Conservation (phyloP, 192 early-diverging fungal genomes). For the Backusella mclennaniae region DNA sequence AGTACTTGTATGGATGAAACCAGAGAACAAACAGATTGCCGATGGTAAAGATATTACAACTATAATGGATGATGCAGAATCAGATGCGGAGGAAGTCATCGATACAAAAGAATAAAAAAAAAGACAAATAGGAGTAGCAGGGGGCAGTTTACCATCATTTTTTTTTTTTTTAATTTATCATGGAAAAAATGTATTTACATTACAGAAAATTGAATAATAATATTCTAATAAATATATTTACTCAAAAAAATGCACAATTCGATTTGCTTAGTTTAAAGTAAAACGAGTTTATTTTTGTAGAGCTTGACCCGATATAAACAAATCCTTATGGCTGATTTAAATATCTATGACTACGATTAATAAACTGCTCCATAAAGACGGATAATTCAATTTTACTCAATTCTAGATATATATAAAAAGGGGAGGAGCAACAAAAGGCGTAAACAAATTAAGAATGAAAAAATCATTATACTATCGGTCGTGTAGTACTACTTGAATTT, state of each 20-base stretch:
- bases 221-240: not conserved
- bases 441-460: too few species aligned
- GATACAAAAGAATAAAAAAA: not conserved
- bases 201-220: not conserved
- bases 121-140: not conserved
- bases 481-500: too few species aligned
- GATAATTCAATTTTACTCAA: not conserved
- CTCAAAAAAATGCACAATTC: not conserved
- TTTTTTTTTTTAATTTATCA: not conserved
- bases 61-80: not conserved
- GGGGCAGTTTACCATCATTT: not conserved
- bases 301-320: not conserved
- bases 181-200: not conserved
- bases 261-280: slow-evolving; percentile 1
- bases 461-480: too few species aligned
- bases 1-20: slow-evolving; percentile 7
- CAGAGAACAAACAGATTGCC: not conserved
- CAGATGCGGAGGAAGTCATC: not conserved
- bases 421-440: too few species aligned
- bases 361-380: not conserved
- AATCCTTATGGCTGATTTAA: not conserved
- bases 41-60: not conserved
- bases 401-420: not conserved
- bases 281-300: not conserved
- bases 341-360: not conserved